Percentiles rank a stretch among this genome's conserved stretches.
Evolutionary conservation across 345 rosid genomes (phyloP).

Genomic region (Hypericum androsaemum): DNA sequence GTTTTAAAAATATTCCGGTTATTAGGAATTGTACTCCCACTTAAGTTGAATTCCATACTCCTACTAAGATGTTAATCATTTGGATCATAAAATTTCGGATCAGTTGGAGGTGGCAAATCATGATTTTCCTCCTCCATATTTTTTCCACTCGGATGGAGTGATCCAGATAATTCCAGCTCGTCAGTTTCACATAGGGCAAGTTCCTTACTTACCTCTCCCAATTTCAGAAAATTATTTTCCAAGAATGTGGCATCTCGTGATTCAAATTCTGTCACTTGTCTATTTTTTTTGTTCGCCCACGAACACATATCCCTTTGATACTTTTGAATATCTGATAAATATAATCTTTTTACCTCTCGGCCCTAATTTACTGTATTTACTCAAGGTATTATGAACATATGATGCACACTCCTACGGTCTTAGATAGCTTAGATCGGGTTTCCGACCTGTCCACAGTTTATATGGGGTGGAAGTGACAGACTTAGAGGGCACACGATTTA

Average conservation of each 20-base stretch:
- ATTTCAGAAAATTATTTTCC: background rate
- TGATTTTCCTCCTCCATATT: background rate
- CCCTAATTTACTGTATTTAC: background rate
- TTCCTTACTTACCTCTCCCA: background rate
- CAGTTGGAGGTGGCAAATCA: too few relatives aligned
- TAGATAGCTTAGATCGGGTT: background rate
- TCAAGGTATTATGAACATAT: background rate
- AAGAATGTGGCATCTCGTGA: too few relatives aligned
- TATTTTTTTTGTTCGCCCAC: background rate
- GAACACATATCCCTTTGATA: background rate
- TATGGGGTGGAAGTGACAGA: background rate
- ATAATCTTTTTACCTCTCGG: conserved; percentile 2
- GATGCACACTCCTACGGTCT: background rate
- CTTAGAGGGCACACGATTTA: conserved; percentile 5
- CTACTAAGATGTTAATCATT: too few relatives aligned
- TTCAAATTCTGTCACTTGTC: background rate
- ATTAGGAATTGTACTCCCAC: background rate
- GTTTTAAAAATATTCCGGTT: background rate
- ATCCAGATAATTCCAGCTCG: background rate
- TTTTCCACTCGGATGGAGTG: background rate
- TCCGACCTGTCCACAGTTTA: background rate
- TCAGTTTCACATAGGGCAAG: background rate
- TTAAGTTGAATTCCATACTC: background rate
- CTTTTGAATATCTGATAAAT: background rate
- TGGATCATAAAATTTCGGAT: too few relatives aligned